Percentiles rank a stretch among this genome's conserved stretches.
Conservation (phyloP, 495 filamentous ascomycete species). For the Podospora australis region DNA sequence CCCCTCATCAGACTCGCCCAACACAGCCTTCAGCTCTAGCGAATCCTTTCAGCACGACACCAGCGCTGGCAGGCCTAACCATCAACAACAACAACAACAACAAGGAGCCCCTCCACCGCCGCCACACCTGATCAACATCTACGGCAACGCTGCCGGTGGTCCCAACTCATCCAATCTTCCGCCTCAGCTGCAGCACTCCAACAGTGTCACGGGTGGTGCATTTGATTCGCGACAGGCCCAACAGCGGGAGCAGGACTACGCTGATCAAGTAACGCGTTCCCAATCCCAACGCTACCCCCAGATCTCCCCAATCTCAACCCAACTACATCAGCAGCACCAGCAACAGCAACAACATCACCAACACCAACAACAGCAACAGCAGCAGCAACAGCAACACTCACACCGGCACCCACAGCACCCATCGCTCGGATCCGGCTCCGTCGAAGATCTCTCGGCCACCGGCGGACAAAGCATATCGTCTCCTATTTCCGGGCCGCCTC, state of each 20-base stretch:
- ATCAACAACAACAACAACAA: constrained; percentile 9
- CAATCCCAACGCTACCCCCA: constrained; percentile 30
- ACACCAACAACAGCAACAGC: constrained; percentile 24
- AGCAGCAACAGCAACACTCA: constrained; percentile 16
- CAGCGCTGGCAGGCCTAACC: constrained; percentile 8
- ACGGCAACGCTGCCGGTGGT: constrained; percentile 20
- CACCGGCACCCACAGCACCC: constrained; percentile 21
- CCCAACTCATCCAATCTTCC: constrained; percentile 12
- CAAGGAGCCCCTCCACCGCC: constrained; percentile 18
- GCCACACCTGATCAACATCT: constrained; percentile 27
- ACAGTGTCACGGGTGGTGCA: constrained; percentile 21
- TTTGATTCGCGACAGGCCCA: constrained; percentile 22
- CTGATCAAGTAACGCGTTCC: constrained; percentile 29
- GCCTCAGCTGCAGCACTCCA: constrained; percentile 31
- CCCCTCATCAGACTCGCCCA: constrained; percentile 42
- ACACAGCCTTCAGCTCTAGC: constrained; percentile 38
- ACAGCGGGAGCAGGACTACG: constrained; percentile 20
- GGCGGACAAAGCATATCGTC: constrained; percentile 23
- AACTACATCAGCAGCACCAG: constrained; percentile 28
- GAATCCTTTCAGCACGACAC: constrained; percentile 40
- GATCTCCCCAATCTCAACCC: constrained; percentile 22
- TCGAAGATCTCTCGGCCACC: constrained; percentile 30
- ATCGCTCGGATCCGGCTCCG: constrained; percentile 24
- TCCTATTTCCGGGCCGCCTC: constrained; percentile 21
- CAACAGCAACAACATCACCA: constrained; percentile 24